A percentile compares a stretch with the other conserved stretches of the same genome.
phyloP scores from a whole-genome alignment of 345 rosid species.

The Populus nigra region DNA sequence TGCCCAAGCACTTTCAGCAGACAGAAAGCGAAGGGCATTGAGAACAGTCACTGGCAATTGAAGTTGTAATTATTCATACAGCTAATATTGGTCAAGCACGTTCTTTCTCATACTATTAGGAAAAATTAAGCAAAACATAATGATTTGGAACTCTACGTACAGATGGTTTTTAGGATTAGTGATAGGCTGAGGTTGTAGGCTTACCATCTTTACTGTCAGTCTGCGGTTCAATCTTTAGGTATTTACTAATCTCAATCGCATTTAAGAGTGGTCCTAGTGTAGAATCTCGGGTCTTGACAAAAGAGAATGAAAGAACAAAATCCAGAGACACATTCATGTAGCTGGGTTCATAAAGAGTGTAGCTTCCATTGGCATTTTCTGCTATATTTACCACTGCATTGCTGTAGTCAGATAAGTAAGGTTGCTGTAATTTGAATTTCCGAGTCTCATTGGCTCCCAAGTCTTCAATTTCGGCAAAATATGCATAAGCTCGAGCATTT shows the following conservation, averaged over 20 bases:
- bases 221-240: conserved; percentile 61
- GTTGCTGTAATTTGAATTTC: conserved; percentile 66
- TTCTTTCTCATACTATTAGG: not conserved
- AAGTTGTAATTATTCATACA: conserved; percentile 13
- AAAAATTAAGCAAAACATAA: not conserved
- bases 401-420: conserved; percentile 70
- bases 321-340: conserved; percentile 82
- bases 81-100: conserved; percentile 8
- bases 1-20: conserved; percentile 50
- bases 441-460: conserved; percentile 64
- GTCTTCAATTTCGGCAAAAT: conserved; percentile 90
- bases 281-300: conserved; percentile 74
- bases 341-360: conserved; percentile 90
- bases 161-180: not conserved
- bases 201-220: conserved; percentile 66
- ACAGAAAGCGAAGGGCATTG: conserved; percentile 48
- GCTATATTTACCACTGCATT: conserved; percentile 91
- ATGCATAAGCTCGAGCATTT: conserved; percentile 87
- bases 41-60: conserved; percentile 57
- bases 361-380: conserved; percentile 93
- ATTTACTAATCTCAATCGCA: conserved; percentile 90
- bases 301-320: conserved; percentile 75
- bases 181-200: conserved; percentile 15
- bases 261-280: conserved; percentile 78
- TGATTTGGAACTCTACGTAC: not conserved